phyloP scores from a whole-genome alignment of 345 rosid genomes.

The Hibiscus tridactylites region DNA sequence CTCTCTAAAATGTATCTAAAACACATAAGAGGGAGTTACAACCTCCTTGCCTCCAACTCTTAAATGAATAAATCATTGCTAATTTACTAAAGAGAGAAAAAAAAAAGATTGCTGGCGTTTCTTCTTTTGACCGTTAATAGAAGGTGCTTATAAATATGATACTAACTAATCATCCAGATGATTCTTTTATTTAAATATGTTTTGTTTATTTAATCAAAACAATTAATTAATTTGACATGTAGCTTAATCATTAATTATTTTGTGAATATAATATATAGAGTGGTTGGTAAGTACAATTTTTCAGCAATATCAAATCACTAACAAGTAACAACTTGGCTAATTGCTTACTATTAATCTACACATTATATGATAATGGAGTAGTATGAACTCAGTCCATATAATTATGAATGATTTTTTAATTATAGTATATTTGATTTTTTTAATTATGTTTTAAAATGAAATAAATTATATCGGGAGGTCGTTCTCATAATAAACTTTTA shows the following conservation, averaged over 20 bases:
- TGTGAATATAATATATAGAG: neutral
- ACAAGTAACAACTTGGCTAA: neutral
- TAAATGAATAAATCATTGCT: neutral
- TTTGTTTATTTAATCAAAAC: neutral
- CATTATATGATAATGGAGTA: neutral
- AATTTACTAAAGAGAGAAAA: neutral
- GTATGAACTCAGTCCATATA: neutral
- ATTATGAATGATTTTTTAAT: neutral
- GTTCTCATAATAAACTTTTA: no score
- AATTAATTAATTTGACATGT: neutral
- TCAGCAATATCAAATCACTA: neutral
- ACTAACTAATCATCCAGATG: neutral
- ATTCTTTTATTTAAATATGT: neutral
- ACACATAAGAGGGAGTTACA: neutral
- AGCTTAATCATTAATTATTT: neutral
- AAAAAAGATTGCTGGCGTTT: neutral
- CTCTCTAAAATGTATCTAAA: neutral
- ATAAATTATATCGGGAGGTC: no score
- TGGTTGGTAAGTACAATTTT: neutral
- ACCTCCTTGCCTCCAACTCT: neutral
- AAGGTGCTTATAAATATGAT: neutral
- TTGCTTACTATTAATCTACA: neutral
- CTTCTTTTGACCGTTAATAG: neutral
- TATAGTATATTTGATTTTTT: no score
- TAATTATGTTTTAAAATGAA: no score